phyloP scores from a whole-genome alignment of 495 filamentous ascomycete genomes.

The Durotheca rogersii region DNA sequence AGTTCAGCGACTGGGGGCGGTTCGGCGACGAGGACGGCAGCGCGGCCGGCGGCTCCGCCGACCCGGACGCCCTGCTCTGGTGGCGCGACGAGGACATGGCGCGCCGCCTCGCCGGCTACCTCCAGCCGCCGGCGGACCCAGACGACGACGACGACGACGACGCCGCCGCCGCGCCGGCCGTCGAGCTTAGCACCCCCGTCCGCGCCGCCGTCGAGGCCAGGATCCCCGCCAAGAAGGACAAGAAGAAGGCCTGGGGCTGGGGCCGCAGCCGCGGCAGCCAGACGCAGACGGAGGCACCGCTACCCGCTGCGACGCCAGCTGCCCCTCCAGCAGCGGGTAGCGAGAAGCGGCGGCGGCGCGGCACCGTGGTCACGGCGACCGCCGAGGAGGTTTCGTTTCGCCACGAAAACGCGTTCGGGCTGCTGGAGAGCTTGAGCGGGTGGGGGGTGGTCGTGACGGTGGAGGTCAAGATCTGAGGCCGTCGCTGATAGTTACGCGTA shows the following conservation, averaged over 20 bases:
- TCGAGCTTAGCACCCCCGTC: conserved; percentile 23
- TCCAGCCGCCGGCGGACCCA: conserved; percentile 45
- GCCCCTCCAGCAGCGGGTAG: too few relatives aligned
- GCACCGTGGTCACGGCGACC: conserved; percentile 42
- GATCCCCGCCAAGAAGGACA: conserved; percentile 33
- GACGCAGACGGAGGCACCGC: conserved; percentile 7
- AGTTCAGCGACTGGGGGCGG: conserved; percentile 46
- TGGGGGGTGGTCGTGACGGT: conserved; percentile 51
- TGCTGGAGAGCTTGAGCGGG: conserved; percentile 53
- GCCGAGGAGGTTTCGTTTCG: conserved; percentile 56
- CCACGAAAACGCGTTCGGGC: conserved; percentile 53
- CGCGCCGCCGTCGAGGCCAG: conserved; percentile 35
- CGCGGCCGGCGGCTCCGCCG: not conserved
- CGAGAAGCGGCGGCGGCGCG: conserved; percentile 12
- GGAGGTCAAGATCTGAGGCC: conserved; percentile 27
- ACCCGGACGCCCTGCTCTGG: conserved; percentile 32
- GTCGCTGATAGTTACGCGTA: not conserved
- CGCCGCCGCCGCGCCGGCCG: too few relatives aligned
- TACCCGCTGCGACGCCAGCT: too few relatives aligned
- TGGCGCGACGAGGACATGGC: conserved; percentile 53
- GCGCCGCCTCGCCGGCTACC: conserved; percentile 42
- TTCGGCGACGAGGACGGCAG: conserved; percentile 29
- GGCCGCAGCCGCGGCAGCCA: conserved; percentile 18
- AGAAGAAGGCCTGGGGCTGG: conserved; percentile 33
- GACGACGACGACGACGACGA: conserved; percentile 20